Conservation (phyloP, 2,329 filamentous ascomycete genomes). For the Trichoderma sp. region DNA sequence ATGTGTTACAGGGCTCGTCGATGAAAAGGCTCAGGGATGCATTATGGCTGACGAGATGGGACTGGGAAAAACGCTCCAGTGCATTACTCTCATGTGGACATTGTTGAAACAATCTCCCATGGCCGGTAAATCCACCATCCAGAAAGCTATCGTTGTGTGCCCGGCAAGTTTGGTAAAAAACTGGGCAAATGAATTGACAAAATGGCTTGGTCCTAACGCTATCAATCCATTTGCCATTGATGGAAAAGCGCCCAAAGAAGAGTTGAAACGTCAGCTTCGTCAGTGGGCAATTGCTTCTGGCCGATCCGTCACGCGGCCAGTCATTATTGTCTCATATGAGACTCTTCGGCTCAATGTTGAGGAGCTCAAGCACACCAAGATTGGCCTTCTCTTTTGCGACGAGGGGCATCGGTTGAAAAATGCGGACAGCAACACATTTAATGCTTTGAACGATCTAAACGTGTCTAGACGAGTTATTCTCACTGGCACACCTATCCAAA, state of each 20-base stretch:
- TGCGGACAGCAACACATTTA: slow-evolving; percentile 93
- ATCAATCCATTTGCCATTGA: slow-evolving; percentile 94
- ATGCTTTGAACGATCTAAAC: slow-evolving; percentile 84
- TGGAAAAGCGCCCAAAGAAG: slow-evolving; percentile 93
- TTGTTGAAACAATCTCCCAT: slow-evolving; percentile 93
- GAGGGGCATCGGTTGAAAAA: slow-evolving; percentile 98
- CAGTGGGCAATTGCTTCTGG: slow-evolving; percentile 95
- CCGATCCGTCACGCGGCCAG: slow-evolving; percentile 85
- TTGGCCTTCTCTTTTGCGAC: slow-evolving; percentile 91
- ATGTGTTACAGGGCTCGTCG: slow-evolving; percentile 93
- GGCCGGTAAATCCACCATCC: slow-evolving; percentile 89
- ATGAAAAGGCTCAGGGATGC: slow-evolving; percentile 90
- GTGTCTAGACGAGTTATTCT: slow-evolving; percentile 91
- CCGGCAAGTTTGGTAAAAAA: slow-evolving; percentile 96
- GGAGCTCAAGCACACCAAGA: slow-evolving; percentile 85
- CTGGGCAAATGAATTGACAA: slow-evolving; percentile 95
- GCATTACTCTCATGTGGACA: slow-evolving; percentile 96
- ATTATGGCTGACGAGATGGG: slow-evolving; percentile 99
- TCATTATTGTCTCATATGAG: slow-evolving; percentile 97
- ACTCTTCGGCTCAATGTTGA: slow-evolving; percentile 90
- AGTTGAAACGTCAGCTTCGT: slow-evolving; percentile 83
- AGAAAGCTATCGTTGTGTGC: slow-evolving; percentile 96
- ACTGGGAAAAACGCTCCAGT: slow-evolving; percentile 94
- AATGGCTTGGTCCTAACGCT: slow-evolving; percentile 93
- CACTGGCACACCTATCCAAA: slow-evolving; percentile 96